These are phyloP conservation scores for Fomitopsis serialis DNA, from an alignment of 768 basidiomycete species.

Conservation along the genomic window DNA sequence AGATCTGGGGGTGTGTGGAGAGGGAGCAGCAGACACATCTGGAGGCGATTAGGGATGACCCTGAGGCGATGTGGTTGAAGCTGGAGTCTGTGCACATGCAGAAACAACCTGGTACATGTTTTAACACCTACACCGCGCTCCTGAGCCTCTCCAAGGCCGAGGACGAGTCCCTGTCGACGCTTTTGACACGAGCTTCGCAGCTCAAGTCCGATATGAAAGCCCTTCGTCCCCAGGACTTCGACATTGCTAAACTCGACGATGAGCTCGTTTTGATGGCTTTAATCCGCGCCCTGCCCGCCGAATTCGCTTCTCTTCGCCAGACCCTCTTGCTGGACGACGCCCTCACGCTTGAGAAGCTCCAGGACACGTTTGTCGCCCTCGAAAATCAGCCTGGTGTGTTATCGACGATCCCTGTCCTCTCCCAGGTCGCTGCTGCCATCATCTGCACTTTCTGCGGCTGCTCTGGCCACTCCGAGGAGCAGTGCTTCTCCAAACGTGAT, in stretches of 20 bases:
- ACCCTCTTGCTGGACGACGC: slow-evolving; percentile 6
- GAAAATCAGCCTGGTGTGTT: slow-evolving; percentile 6
- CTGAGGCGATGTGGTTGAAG: slow-evolving; percentile 8
- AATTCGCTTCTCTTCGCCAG: slow-evolving; percentile 1
- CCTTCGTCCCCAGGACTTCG: slow-evolving; percentile 6
- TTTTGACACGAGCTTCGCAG: slow-evolving; percentile 2
- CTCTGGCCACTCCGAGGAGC: slow-evolving; percentile 8
- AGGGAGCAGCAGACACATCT: too few species aligned
- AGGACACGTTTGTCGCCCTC: slow-evolving; percentile 7
- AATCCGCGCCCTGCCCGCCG: neutral
- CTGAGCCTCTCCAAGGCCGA: slow-evolving; percentile 11
- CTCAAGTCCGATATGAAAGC: slow-evolving; percentile 10
- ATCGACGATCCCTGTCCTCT: neutral
- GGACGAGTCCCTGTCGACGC: slow-evolving; percentile 7
- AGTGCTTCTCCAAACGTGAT: slow-evolving; percentile 4
- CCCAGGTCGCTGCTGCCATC: slow-evolving; percentile 2
- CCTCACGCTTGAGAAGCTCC: slow-evolving; percentile 7
- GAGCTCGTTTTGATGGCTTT: neutral
- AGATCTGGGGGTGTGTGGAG: too few species aligned
- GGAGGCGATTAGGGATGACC: slow-evolving; percentile 5
- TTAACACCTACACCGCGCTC: slow-evolving; percentile 11
- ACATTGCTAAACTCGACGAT: neutral
- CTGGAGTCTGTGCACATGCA: slow-evolving; percentile 10
- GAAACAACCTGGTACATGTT: slow-evolving; percentile 9
- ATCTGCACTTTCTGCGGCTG: slow-evolving; percentile 4